Percentiles rank a stretch among this genome's conserved stretches.
These are phyloP conservation scores for Graphilbum sp. DNA, from an alignment of 2,329 filamentous ascomycete genomes.

Conservation along the genomic window DNA sequence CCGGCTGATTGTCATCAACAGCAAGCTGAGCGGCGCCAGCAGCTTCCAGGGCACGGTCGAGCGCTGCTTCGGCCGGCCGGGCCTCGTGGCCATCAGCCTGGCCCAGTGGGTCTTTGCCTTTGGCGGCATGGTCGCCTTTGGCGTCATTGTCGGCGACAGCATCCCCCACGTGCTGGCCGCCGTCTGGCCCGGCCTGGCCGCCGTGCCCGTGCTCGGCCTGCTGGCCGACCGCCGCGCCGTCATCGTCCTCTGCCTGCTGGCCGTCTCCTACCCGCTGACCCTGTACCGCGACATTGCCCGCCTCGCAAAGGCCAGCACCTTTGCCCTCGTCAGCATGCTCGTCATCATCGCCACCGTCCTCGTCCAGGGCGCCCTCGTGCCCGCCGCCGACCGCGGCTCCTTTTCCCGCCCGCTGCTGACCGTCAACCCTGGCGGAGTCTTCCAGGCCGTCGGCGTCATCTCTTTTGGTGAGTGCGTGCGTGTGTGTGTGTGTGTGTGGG, in stretches of 20 bases:
- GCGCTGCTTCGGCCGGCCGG: slow-evolving; percentile 79
- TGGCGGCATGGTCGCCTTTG: slow-evolving; percentile 96
- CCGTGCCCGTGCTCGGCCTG: slow-evolving; percentile 64
- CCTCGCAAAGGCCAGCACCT: slow-evolving; percentile 87
- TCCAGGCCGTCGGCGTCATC: slow-evolving; percentile 94
- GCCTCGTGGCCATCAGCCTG: slow-evolving; percentile 71
- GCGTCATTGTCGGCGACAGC: slow-evolving; percentile 90
- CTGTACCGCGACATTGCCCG: slow-evolving; percentile 95
- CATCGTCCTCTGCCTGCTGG: slow-evolving; percentile 76
- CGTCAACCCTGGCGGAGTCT: slow-evolving; percentile 77
- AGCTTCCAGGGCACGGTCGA: slow-evolving; percentile 94
- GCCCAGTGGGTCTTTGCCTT: slow-evolving; percentile 98
- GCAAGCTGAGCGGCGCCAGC: slow-evolving; percentile 83
- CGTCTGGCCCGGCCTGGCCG: slow-evolving; percentile 58
- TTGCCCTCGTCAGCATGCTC: slow-evolving; percentile 84
- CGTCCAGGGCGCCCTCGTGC: slow-evolving; percentile 63
- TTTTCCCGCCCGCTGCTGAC: slow-evolving; percentile 54
- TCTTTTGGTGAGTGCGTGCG: slow-evolving; percentile 58
- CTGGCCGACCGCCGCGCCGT: slow-evolving; percentile 67
- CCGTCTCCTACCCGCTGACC: slow-evolving; percentile 78
- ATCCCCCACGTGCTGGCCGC: slow-evolving; percentile 81
- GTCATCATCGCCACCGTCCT: slow-evolving; percentile 81
- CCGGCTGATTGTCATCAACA: slow-evolving; percentile 90
- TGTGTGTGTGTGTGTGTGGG: too few species aligned
- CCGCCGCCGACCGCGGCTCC: slow-evolving; percentile 52